Conservation (phyloP, 441 rosid genomes). For the Brassica balearica region DNA sequence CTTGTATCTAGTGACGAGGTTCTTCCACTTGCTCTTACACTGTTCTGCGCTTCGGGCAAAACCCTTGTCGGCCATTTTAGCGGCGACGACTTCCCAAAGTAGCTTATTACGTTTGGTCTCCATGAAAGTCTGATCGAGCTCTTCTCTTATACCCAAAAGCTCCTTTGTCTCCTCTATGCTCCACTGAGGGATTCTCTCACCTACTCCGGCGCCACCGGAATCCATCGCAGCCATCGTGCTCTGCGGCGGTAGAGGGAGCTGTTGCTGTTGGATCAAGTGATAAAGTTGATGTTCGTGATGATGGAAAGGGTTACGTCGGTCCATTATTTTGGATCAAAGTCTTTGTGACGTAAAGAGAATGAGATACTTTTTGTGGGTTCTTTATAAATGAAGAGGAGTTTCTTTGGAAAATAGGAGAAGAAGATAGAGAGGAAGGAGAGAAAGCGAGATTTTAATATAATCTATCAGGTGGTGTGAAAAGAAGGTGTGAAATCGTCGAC, state of each 20-base stretch:
- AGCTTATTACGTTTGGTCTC: slow-evolving; percentile 93
- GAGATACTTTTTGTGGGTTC: neutral
- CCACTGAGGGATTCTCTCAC: slow-evolving; percentile 97
- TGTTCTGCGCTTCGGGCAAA: slow-evolving; percentile 87
- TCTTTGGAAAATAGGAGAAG: slow-evolving; percentile 30
- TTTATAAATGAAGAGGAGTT: slow-evolving; percentile 22
- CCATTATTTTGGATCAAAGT: neutral
- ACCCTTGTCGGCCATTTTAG: slow-evolving; percentile 78
- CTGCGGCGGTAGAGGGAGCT: slow-evolving; percentile 52
- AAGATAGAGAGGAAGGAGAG: slow-evolving; percentile 15
- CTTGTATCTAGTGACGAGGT: slow-evolving; percentile 94
- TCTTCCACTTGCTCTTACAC: slow-evolving; percentile 99
- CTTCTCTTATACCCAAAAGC: slow-evolving; percentile 78
- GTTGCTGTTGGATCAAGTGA: slow-evolving; percentile 52
- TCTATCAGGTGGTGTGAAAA: slow-evolving; percentile 43
- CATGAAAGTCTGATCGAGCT: slow-evolving; percentile 87
- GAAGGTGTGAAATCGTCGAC: slow-evolving; percentile 63
- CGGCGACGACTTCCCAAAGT: slow-evolving; percentile 83
- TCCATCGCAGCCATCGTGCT: slow-evolving; percentile 53
- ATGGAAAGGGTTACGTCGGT: neutral
- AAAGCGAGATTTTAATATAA: slow-evolving; percentile 29
- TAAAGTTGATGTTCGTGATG: slow-evolving; percentile 51
- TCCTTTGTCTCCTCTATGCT: slow-evolving; percentile 85
- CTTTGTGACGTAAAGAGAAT: neutral
- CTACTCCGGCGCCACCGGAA: slow-evolving; percentile 40